phyloP scores from a whole-genome alignment of 2,329 filamentous ascomycete genomes.

The Capronia americana region DNA sequence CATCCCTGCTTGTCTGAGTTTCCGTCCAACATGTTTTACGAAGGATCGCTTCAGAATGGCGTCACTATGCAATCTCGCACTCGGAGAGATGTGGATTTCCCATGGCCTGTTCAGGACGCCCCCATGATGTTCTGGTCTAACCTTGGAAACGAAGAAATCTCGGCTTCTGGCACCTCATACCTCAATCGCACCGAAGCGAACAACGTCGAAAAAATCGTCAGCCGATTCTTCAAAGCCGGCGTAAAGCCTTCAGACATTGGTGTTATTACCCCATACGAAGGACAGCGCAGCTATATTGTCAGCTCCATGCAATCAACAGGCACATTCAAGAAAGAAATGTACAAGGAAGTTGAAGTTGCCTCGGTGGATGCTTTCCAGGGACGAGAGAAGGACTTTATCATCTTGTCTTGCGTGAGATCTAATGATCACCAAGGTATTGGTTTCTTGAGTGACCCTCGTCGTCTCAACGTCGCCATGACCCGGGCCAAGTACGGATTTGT shows the following conservation, averaged over 20 bases:
- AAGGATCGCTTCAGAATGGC: slow-evolving; percentile 94
- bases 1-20: slow-evolving; percentile 97
- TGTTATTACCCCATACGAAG: slow-evolving; percentile 98
- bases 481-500: slow-evolving; percentile 96
- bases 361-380: slow-evolving; percentile 99
- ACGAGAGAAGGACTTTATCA: slow-evolving; percentile 98
- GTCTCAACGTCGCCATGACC: slow-evolving; percentile 95
- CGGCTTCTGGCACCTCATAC: slow-evolving; percentile 95
- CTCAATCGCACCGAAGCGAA: slow-evolving; percentile 96
- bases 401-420: slow-evolving; percentile 94
- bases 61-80: slow-evolving; percentile 88
- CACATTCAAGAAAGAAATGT: slow-evolving; percentile 96
- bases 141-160: slow-evolving; percentile 95
- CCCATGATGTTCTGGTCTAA: slow-evolving; percentile 99
- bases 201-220: slow-evolving; percentile 98
- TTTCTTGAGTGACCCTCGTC: slow-evolving; percentile 95
- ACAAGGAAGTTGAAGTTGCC: slow-evolving; percentile 98
- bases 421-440: slow-evolving; percentile 99
- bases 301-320: slow-evolving; percentile 99
- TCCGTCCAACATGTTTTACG: slow-evolving; percentile 99
- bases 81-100: slow-evolving; percentile 93
- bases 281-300: slow-evolving; percentile 96
- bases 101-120: slow-evolving; percentile 90
- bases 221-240: slow-evolving; percentile 97
- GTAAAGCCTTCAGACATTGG: slow-evolving; percentile 94